A percentile compares a stretch with the other conserved stretches of the same genome.
Conservation (phyloP, 2,329 filamentous ascomycete genomes). For the Verticillium alfalfae region DNA sequence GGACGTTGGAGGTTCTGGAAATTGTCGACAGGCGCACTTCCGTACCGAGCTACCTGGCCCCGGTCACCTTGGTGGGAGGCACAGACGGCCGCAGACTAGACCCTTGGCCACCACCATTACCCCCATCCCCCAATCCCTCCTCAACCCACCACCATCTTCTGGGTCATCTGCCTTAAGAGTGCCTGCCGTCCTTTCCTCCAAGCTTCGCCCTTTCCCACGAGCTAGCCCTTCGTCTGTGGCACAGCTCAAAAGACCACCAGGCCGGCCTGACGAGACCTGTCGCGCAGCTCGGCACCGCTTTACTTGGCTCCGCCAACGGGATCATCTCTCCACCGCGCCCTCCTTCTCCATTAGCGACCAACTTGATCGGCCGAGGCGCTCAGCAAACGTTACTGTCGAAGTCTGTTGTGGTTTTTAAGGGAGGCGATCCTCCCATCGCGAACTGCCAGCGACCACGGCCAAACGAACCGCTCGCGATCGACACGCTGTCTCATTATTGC, state of each 20-base stretch:
- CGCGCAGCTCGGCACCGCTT: not conserved
- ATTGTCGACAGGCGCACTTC: not conserved
- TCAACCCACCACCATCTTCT: constrained; percentile 1
- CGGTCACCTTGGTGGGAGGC: not conserved
- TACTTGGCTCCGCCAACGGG: not conserved
- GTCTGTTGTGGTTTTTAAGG: not conserved
- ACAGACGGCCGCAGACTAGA: not conserved
- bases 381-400: not conserved
- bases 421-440: not conserved
- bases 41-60: not conserved
- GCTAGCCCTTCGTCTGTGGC: not conserved
- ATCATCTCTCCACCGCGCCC: not conserved
- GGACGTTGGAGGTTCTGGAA: not conserved
- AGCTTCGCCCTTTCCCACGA: constrained; percentile 1
- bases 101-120: not conserved
- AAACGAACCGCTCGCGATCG: not conserved
- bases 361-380: not conserved
- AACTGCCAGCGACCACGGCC: not conserved
- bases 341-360: not conserved
- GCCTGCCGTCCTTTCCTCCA: constrained; percentile 1
- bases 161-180: constrained; percentile 2
- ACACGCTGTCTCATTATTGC: not conserved
- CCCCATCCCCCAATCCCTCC: not conserved
- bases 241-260: constrained; percentile 1
- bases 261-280: constrained; percentile 2